Percentiles rank a stretch among this genome's conserved stretches.
Conservation (phyloP, 1,284 basidiomycete species). For the Afroboletus lepidellus region DNA sequence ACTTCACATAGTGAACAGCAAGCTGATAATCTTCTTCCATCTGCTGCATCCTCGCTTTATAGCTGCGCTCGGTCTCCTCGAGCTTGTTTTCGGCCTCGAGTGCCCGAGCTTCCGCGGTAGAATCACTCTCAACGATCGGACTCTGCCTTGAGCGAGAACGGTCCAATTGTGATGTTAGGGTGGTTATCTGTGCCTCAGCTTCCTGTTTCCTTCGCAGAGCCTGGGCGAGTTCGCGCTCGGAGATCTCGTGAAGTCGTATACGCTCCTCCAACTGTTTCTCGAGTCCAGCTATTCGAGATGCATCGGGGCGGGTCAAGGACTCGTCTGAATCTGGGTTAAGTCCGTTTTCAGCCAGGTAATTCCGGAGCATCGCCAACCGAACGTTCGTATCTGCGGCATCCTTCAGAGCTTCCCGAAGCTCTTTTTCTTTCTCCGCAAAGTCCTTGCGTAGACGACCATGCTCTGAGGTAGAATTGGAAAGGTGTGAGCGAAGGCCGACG, state of each 20-base stretch:
- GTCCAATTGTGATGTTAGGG: slow-evolving; percentile 67
- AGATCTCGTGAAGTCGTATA: slow-evolving; percentile 68
- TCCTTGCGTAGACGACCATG: slow-evolving; percentile 71
- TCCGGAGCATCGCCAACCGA: slow-evolving; percentile 80
- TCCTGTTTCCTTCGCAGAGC: slow-evolving; percentile 67
- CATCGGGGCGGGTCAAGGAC: slow-evolving; percentile 42
- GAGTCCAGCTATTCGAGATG: slow-evolving; percentile 63
- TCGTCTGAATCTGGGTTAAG: slow-evolving; percentile 70
- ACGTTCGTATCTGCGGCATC: slow-evolving; percentile 74
- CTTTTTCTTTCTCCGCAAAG: slow-evolving; percentile 65
- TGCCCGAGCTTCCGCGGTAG: slow-evolving; percentile 55
- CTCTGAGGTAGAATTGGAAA: slow-evolving; percentile 73
- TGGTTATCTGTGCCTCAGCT: slow-evolving; percentile 65
- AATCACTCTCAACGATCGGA: slow-evolving; percentile 40
- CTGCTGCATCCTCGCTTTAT: slow-evolving; percentile 75
- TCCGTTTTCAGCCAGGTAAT: slow-evolving; percentile 87
- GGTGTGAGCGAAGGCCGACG: slow-evolving; percentile 73
- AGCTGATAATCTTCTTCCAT: slow-evolving; percentile 95
- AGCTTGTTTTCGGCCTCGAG: slow-evolving; percentile 71
- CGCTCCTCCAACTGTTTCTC: slow-evolving; percentile 75
- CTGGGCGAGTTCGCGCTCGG: slow-evolving; percentile 69
- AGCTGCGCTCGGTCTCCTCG: slow-evolving; percentile 75
- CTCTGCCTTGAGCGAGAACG: slow-evolving; percentile 54
- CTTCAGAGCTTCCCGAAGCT: slow-evolving; percentile 66
- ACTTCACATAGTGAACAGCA: slow-evolving; percentile 91